Conservation (phyloP, 1,284 basidiomycete species). For the Fomitopsis schrenkii region DNA sequence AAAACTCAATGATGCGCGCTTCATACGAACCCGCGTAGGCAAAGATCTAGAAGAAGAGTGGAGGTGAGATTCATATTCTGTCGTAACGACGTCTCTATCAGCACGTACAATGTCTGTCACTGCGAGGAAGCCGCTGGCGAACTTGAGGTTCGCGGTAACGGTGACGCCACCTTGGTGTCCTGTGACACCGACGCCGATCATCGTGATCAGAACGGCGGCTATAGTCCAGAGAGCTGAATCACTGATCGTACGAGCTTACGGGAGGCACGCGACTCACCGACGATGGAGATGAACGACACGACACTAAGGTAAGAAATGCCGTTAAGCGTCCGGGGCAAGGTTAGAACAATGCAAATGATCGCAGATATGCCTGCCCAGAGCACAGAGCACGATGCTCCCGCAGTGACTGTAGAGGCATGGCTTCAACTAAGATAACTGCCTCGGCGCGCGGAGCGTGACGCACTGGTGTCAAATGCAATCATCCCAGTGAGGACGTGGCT, state of each 20-base stretch:
- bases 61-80: background rate
- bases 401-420: constrained; percentile 16
- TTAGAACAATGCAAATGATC: constrained; percentile 25
- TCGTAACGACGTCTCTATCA: background rate
- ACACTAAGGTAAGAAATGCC: constrained; percentile 30
- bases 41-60: constrained; percentile 36
- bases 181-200: constrained; percentile 48
- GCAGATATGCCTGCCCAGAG: constrained; percentile 27
- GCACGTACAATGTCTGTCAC: constrained; percentile 47
- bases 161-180: constrained; percentile 37
- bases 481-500: constrained; percentile 30
- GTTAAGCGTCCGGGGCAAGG: constrained; percentile 27
- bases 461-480: constrained; percentile 32
- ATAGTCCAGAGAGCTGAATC: background rate
- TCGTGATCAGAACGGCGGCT: constrained; percentile 40
- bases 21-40: constrained; percentile 44
- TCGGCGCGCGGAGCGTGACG: constrained; percentile 4
- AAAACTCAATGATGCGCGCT: constrained; percentile 13
- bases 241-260: constrained; percentile 14
- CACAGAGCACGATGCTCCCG: constrained; percentile 29
- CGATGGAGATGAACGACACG: constrained; percentile 29
- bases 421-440: background rate
- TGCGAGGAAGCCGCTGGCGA: constrained; percentile 47
- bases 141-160: constrained; percentile 36
- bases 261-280: constrained; percentile 35